Evolutionary conservation across 139 green algal genomes (phyloP), one percentile per base, ranked within the genome.

Genomic region (Tetraselmis striata): DNA sequence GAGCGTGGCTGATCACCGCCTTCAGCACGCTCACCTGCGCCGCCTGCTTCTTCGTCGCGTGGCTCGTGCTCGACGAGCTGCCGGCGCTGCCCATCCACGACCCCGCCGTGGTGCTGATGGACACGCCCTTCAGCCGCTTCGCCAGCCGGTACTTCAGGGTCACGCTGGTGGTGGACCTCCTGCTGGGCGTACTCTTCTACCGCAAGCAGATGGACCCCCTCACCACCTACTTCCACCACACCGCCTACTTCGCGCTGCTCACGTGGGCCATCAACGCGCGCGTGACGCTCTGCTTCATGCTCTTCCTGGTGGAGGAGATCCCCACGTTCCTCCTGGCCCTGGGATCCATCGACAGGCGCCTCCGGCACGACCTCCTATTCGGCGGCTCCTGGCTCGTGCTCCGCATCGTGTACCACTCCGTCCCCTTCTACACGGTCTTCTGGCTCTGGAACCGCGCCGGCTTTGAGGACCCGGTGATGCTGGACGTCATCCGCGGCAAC

Each of bases 301-400:
- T 32, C 32, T 80, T 80, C 77, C 31, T 27, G 28, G 77, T 80
- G 28, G 77, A 80, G 28, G 77, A 80, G 77, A 31, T 80, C 29
- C 77, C 77, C 29, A 80, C 77, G 18, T 58, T 80, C 29, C 2
- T 80, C 77, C 32, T 80, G 77, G 77, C 29, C 28, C 77, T 80
- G 77, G 77, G 77, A 2, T 59, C 77, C n/a, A 80, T 80, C n/a
- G 77, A 80, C 77, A 31, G 23, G 28, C 77, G 77, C 24, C 77
- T 80, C 31, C 31, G 77, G 28, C 27, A 31, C 24, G 77, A 80
- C 77, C 27, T 59, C 24, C 23, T 31, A 5, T 80, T 80, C 28
- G 77, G 77, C 27, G 27, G 24, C 5, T 24, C 77, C 5, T 80
- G 30, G 18, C 31, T 80, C 29, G 23, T 58, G 77, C 31, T 32